These are phyloP conservation scores for Collybia mongolica DNA, from an alignment of 768 basidiomycete genomes.

Conservation along the genomic window DNA sequence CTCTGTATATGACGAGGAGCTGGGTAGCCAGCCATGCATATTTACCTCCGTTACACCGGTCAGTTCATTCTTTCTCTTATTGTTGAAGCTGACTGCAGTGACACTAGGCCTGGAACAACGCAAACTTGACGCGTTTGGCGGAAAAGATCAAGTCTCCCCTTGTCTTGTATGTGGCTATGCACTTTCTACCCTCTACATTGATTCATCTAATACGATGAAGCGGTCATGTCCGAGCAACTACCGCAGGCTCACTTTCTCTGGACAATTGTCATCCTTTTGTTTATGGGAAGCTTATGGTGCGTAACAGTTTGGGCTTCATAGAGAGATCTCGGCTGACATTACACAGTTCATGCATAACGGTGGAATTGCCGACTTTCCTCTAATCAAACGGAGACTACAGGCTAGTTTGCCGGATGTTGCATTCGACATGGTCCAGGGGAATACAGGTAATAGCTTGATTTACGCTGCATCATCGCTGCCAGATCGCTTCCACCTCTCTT, in stretches of 20 bases:
- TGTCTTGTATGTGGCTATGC: constrained; percentile 66
- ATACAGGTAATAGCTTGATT: constrained; percentile 63
- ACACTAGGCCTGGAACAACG: constrained; percentile 91
- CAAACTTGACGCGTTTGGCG: constrained; percentile 88
- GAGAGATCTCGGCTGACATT: background rate
- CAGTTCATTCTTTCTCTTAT: constrained; percentile 17
- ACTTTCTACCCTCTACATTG: background rate
- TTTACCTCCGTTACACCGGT: constrained; percentile 96
- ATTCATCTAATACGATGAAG: constrained; percentile 28
- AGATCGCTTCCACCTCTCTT: background rate
- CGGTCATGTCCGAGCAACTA: constrained; percentile 92
- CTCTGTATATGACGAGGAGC: constrained; percentile 76
- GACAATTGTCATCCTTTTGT: constrained; percentile 97
- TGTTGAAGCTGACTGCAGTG: background rate
- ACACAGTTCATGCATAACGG: constrained; percentile 96
- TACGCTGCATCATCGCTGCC: background rate
- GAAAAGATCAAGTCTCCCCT: constrained; percentile 97
- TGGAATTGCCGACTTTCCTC: constrained; percentile 79
- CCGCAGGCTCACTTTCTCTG: constrained; percentile 85
- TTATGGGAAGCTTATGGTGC: constrained; percentile 89
- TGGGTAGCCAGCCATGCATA: constrained; percentile 88
- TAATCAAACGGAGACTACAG: constrained; percentile 82
- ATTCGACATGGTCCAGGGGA: constrained; percentile 86
- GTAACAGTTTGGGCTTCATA: constrained; percentile 8
- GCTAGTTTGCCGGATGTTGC: constrained; percentile 74